Percentiles rank a stretch among this genome's conserved stretches.
These are phyloP conservation scores for Pulveroboletus sp. DNA, from an alignment of 768 basidiomycete species.

Conservation along the genomic window DNA sequence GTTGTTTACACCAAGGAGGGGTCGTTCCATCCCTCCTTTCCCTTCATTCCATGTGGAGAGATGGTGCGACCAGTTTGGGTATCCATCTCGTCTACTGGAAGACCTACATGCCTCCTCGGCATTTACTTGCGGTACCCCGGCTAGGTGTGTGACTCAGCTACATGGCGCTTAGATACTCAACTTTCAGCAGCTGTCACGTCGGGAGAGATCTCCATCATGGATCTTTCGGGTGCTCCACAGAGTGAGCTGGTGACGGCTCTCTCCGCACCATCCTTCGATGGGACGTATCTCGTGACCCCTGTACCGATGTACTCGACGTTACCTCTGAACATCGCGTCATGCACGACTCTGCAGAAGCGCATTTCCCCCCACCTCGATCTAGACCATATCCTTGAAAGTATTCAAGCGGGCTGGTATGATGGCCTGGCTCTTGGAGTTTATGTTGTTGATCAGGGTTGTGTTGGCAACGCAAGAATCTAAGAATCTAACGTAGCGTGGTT, in stretches of 20 bases:
- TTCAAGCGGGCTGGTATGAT: constrained; percentile 26
- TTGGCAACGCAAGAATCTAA: neutral
- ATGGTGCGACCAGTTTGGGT: neutral
- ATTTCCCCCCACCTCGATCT: constrained; percentile 37
- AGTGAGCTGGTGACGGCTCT: constrained; percentile 17
- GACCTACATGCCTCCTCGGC: constrained; percentile 37
- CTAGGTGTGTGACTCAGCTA: constrained; percentile 14
- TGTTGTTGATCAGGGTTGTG: constrained; percentile 13
- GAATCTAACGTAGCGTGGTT: neutral
- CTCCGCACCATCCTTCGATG: constrained; percentile 1
- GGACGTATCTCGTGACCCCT: constrained; percentile 30
- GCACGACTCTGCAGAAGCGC: constrained; percentile 19
- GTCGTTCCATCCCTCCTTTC: constrained; percentile 36
- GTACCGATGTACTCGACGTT: constrained; percentile 24
- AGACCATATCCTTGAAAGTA: constrained; percentile 33
- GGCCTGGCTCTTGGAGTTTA: constrained; percentile 34
- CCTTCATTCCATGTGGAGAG: constrained; percentile 25
- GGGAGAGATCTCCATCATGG: constrained; percentile 21
- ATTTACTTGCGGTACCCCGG: constrained; percentile 29
- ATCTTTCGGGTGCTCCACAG: constrained; percentile 28
- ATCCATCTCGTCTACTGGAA: constrained; percentile 35
- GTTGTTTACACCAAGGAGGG: constrained; percentile 38
- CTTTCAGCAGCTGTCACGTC: constrained; percentile 20
- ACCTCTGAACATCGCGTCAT: constrained; percentile 14
- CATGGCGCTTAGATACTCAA: neutral